Base-by-base conservation (phyloP, 2,329 filamentous ascomycete genomes). In the Calonectria ilicicola region DNA sequence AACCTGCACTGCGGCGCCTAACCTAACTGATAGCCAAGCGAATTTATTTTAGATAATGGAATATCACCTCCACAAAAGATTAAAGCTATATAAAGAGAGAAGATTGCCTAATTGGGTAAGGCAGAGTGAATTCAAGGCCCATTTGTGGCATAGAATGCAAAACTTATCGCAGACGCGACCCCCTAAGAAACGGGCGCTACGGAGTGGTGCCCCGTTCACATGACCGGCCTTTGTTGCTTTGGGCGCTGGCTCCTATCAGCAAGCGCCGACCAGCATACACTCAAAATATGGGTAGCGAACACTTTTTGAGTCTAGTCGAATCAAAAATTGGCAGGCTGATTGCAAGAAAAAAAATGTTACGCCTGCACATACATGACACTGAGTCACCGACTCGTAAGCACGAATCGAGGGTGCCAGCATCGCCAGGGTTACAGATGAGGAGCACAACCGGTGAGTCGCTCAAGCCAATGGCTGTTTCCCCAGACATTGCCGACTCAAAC, bases 31-130 rank as follows among this genome's bases (percentile, higher is more conserved):
- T 65, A 51, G 29, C n/a, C 40, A 5, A 10, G 15, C 29, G 27
- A 49, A 40, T 65, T 65, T 51, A 51, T 65, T 65, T 65, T 42
- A 51, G 46, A 65, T 65, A 53, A 40, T 53, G 8, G 51, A 29
- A 51, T 65, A 63, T 40, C 27, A 63, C 58, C 38, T 27, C 17
- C 19, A 27, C 26, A 32, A 27, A 23, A 29, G 58, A 42, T 63
- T 27, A 14, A 42, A 65, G 32, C 63, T 53, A 42, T 51, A 23
- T 38, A 9, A 9, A 40, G 23, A 51, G 3, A 27, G 8, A 15
- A 42, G 15, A 42, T 51, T 65, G 2, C 63, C 63, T 15, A 7
- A 53, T 65, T 17, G 5, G 26, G 62, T 65, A 65, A 65, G 19
- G 46, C 46, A 38, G 29, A n/a, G 49, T 49, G 35, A 49, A 42